These are phyloP conservation scores for Colletotrichum tamarilloi DNA, from an alignment of 2,329 filamentous ascomycete species.

Conservation along the genomic window DNA sequence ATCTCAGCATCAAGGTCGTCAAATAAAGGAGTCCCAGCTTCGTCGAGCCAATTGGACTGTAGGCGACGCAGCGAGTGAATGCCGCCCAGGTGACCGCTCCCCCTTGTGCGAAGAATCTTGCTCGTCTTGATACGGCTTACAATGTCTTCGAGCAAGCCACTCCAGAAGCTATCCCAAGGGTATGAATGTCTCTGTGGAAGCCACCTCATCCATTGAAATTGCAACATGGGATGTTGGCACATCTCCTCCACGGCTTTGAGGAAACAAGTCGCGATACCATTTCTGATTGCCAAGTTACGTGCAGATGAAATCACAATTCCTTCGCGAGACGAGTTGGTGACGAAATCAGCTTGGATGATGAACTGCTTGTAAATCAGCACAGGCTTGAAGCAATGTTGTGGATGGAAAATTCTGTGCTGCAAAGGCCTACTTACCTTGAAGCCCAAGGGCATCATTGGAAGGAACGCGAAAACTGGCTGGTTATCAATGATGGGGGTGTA, in stretches of 20 bases:
- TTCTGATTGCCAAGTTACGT: conserved; percentile 50
- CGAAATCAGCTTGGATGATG: conserved; percentile 62
- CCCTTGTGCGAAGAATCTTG: background rate
- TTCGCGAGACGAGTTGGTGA: conserved; percentile 57
- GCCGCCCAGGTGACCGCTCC: background rate
- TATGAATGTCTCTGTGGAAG: conserved; percentile 45
- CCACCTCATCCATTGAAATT: conserved; percentile 58
- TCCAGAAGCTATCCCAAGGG: background rate
- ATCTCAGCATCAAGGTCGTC: background rate
- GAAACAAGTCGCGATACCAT: conserved; percentile 47
- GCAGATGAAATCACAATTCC: conserved; percentile 50
- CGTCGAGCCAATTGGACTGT: background rate
- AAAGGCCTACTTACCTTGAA: conserved; percentile 45
- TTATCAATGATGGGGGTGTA: conserved; percentile 48
- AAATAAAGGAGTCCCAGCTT: background rate
- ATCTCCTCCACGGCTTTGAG: conserved; percentile 51
- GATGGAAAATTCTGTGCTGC: background rate
- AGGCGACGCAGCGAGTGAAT: background rate
- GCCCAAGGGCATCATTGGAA: conserved; percentile 54
- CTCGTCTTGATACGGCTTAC: background rate
- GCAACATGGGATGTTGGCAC: conserved; percentile 48
- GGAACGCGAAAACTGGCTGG: conserved; percentile 58
- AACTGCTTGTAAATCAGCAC: conserved; percentile 43
- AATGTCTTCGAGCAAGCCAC: background rate
- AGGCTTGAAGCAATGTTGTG: background rate